Conservation (phyloP, 192 early-diverging fungal species). For the Jimgerdemannia lactiflua region DNA sequence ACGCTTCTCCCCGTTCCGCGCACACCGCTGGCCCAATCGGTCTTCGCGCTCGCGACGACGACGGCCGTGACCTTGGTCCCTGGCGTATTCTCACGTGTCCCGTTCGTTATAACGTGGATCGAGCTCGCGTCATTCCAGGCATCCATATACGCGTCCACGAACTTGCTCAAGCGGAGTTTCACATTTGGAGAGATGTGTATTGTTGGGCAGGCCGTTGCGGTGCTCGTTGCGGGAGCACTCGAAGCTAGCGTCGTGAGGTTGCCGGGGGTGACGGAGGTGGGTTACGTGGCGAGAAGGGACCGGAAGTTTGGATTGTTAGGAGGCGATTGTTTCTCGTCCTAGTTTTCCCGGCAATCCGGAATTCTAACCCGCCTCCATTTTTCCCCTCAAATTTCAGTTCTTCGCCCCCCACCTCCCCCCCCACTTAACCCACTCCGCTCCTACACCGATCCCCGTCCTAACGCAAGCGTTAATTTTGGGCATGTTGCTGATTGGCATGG, state of each 20-base stretch:
- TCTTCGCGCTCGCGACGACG: neutral
- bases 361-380: neutral
- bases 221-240: constrained; percentile 46
- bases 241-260: constrained; percentile 38
- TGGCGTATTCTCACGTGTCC: neutral
- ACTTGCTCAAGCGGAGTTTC: constrained; percentile 50
- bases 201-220: constrained; percentile 51
- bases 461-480: constrained; percentile 63
- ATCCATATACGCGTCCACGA: constrained; percentile 27
- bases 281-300: neutral
- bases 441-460: constrained; percentile 42
- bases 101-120: constrained; percentile 11
- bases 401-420: constrained; percentile 21
- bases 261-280: constrained; percentile 1
- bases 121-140: constrained; percentile 26
- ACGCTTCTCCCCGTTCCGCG: constrained; percentile 11
- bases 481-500: constrained; percentile 63
- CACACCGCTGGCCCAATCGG: constrained; percentile 8
- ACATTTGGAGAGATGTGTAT: constrained; percentile 67
- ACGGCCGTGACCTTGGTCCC: neutral
- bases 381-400: constrained; percentile 19
- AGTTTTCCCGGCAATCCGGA: neutral
- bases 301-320: neutral
- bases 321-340: neutral
- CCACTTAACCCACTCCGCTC: constrained; percentile 12